Evolutionary conservation across 495 filamentous ascomycete species (phyloP).

Genomic region (Baudoinia panamericana): DNA sequence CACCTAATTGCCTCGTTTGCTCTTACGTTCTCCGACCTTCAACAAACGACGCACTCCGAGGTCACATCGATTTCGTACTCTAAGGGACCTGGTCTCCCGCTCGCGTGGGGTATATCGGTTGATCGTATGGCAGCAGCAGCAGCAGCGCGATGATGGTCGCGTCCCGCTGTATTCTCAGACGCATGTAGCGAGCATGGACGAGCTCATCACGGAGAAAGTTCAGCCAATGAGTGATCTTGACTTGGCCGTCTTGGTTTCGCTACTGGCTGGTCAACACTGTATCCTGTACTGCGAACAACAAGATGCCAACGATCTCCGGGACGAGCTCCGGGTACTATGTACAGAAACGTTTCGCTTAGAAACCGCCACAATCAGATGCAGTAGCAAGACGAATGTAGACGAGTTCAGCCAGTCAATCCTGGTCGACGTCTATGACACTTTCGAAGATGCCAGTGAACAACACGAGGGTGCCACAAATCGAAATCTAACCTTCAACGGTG

Average conservation of each 20-base stretch:
- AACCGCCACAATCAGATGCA: constrained; percentile 56
- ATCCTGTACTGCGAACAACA: constrained; percentile 61
- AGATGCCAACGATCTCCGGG: constrained; percentile 29
- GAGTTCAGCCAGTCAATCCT: constrained; percentile 63
- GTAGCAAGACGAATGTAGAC: constrained; percentile 56
- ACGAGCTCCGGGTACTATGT: constrained; percentile 39
- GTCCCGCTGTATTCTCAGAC: too few relatives aligned
- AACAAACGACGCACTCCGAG: too few relatives aligned
- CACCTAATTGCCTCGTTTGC: too few relatives aligned
- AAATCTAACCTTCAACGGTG: not conserved
- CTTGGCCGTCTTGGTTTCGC: constrained; percentile 68
- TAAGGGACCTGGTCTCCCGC: too few relatives aligned
- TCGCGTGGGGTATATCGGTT: too few relatives aligned
- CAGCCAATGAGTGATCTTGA: constrained; percentile 75
- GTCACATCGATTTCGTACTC: too few relatives aligned
- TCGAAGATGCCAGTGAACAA: constrained; percentile 1
- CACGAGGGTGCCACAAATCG: not conserved
- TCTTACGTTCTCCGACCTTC: too few relatives aligned
- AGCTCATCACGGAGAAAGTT: constrained; percentile 37
- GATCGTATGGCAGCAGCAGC: too few relatives aligned
- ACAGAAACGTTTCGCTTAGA: constrained; percentile 58
- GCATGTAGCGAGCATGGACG: constrained; percentile 12
- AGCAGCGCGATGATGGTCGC: not conserved
- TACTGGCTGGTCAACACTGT: constrained; percentile 72
- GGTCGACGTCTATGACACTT: constrained; percentile 22